phyloP scores from a whole-genome alignment of 1,284 basidiomycete species.

The Retiboletus fuscus region DNA sequence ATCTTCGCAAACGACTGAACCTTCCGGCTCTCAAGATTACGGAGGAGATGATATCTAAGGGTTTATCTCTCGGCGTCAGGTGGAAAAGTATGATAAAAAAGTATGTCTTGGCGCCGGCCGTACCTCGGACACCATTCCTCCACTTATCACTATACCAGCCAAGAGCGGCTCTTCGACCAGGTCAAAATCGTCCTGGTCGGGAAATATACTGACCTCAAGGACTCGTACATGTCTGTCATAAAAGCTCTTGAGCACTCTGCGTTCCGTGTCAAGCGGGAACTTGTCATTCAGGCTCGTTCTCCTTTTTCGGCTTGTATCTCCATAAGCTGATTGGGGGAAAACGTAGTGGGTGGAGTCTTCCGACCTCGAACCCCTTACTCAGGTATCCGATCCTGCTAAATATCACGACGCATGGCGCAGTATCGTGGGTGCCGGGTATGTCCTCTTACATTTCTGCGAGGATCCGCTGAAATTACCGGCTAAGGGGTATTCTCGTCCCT shows the following conservation, averaged over 20 bases:
- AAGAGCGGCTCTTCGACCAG: constrained; percentile 92
- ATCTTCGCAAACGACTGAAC: constrained; percentile 85
- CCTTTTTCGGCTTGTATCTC: constrained; percentile 17
- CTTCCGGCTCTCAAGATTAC: constrained; percentile 72
- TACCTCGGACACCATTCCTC: constrained; percentile 9
- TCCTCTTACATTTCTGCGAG: constrained; percentile 2
- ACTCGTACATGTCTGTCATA: constrained; percentile 98
- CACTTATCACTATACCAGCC: constrained; percentile 58
- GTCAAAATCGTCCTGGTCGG: constrained; percentile 95
- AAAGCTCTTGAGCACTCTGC: constrained; percentile 98
- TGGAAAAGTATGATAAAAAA: constrained; percentile 90
- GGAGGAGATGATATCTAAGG: constrained; percentile 69
- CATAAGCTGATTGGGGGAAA: constrained; percentile 18
- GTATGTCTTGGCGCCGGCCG: constrained; percentile 50
- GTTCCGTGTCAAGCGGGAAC: constrained; percentile 88
- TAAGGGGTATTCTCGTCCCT: constrained; percentile 92
- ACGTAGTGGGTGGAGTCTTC: constrained; percentile 96
- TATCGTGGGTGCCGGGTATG: constrained; percentile 89
- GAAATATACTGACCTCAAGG: constrained; percentile 97
- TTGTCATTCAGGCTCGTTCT: constrained; percentile 76
- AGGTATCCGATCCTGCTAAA: constrained; percentile 83
- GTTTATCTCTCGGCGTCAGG: constrained; percentile 72
- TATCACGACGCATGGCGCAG: constrained; percentile 98
- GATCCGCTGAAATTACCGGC: constrained; percentile 27
- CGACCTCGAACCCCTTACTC: constrained; percentile 86